Evolutionary conservation across 2,329 filamentous ascomycete species (phyloP), one percentile per base, ranked within the genome.

Genomic region (Bisporella sp.): DNA sequence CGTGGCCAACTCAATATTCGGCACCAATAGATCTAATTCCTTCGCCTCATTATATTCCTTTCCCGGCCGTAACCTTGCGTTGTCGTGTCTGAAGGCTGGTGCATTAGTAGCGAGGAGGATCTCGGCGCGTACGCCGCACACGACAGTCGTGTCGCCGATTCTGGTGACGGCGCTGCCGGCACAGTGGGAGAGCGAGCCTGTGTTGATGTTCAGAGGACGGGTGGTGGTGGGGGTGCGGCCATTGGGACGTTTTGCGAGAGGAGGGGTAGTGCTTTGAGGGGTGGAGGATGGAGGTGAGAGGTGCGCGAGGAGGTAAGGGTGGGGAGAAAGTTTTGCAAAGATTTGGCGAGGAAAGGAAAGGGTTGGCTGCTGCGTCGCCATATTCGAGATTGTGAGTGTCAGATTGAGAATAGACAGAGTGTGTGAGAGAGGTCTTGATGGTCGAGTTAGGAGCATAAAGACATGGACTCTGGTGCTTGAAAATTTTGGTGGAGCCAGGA

Each of bases 1-100:
- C 1, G 93, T 99, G 33, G 85, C 86, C 32, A 99, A 73, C 65
- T 96, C 93, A 49, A 99, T 81, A 64, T 99, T 99, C 2, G 93
- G 92, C 2, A 99, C 91, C 2, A 99, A 72, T 11, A 99, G 72
- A 62, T 89, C 83, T 63, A 82, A 78, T 50, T 82, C 78, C 53
- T 71, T 73, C 49, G 69, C 66, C 81, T 81, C 55, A 59, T 63
- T 58, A 59, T 63, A 60, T 57, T 67, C 60, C 58, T 49, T 62
- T 4, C 48, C 67, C 61, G 56, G 70, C 57, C 54, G 58, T 54
- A 50, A 55, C 6, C 63, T 70, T 62, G 57, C 67, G 61, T 58
- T 70, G 5, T 66, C 62, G 54, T 62, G 60, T 55, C 84, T 72
- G 69, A 76, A 85, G 60, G 81, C 82, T 45, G 84, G 84, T 52